These are phyloP conservation scores for Inonotus hispidus DNA, from an alignment of 1,284 basidiomycete species.

Conservation along the genomic window DNA sequence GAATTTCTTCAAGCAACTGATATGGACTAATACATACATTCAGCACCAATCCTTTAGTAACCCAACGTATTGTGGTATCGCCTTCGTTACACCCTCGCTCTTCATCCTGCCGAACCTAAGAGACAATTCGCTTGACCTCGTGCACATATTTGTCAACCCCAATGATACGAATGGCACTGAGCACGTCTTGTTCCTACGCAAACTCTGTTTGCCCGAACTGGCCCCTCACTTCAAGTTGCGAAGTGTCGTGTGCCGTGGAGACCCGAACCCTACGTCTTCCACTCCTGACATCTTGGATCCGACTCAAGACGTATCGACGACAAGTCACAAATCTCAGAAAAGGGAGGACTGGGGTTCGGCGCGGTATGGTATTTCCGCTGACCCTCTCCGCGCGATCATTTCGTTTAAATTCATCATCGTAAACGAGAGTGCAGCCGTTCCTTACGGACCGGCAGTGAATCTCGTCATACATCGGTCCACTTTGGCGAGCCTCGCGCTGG, in stretches of 20 bases:
- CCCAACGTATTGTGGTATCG: not conserved
- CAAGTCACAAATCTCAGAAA: not conserved
- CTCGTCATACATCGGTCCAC: constrained; percentile 11
- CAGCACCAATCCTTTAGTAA: not conserved
- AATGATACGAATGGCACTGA: not conserved
- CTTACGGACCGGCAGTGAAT: not conserved
- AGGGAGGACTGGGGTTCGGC: not conserved
- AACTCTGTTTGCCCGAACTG: constrained; percentile 2
- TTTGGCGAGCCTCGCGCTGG: constrained; percentile 4
- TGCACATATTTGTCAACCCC: constrained; percentile 2
- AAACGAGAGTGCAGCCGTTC: not conserved
- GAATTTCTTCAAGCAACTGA: not conserved
- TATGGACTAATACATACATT: not conserved
- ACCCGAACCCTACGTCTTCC: constrained; percentile 7
- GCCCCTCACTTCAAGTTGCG: not conserved
- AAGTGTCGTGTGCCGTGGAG: not conserved
- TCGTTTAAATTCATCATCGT: not conserved
- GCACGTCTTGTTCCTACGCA: not conserved
- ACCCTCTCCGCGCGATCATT: constrained; percentile 4
- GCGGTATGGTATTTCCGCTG: not conserved
- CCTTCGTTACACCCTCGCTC: constrained; percentile 13
- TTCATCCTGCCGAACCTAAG: constrained; percentile 7
- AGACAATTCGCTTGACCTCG: constrained; percentile 5
- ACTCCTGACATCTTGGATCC: constrained; percentile 4
- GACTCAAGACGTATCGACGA: not conserved